Conservation (phyloP, 352 stramenopile species). For the Globisporangium spiculum region DNA sequence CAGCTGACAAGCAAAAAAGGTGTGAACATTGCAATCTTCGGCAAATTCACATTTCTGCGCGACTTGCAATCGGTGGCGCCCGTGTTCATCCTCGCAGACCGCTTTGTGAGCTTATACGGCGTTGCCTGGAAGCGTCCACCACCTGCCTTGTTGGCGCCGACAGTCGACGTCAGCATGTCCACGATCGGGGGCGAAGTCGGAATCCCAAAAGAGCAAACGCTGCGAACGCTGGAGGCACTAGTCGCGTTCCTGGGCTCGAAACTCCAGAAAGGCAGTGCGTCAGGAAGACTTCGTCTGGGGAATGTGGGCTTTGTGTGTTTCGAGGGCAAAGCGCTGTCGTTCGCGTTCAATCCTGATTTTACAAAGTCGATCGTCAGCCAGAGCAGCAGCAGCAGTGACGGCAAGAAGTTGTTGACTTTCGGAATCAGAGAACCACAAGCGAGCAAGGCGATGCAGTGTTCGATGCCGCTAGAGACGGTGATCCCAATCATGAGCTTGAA, state of each 20-base stretch:
- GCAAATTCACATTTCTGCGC: conserved; percentile 62
- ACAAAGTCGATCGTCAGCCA: conserved; percentile 18
- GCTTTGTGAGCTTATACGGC: conserved; percentile 38
- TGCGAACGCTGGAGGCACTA: conserved; percentile 41
- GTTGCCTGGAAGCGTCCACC: conserved; percentile 40
- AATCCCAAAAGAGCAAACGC: conserved; percentile 39
- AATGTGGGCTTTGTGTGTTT: conserved; percentile 39
- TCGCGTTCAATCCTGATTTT: conserved; percentile 44
- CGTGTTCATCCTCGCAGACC: conserved; percentile 54
- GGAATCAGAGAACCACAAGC: background rate
- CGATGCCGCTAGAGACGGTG: conserved; percentile 3
- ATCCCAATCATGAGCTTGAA: background rate
- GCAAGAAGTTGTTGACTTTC: background rate
- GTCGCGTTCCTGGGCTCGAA: conserved; percentile 40
- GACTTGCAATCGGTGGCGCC: conserved; percentile 25
- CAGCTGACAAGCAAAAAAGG: conserved; percentile 39
- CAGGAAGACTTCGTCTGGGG: conserved; percentile 28
- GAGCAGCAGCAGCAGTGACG: conserved; percentile 1
- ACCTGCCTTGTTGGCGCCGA: conserved; percentile 39
- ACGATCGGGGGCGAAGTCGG: conserved; percentile 36
- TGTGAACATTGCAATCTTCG: conserved; percentile 39
- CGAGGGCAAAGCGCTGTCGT: conserved; percentile 40
- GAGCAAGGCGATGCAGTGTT: conserved; percentile 3
- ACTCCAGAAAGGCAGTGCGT: conserved; percentile 26
- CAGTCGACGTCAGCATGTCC: conserved; percentile 47